These are phyloP conservation scores for Chlorophyllum brunneum DNA, from an alignment of 768 basidiomycete species.

Conservation along the genomic window DNA sequence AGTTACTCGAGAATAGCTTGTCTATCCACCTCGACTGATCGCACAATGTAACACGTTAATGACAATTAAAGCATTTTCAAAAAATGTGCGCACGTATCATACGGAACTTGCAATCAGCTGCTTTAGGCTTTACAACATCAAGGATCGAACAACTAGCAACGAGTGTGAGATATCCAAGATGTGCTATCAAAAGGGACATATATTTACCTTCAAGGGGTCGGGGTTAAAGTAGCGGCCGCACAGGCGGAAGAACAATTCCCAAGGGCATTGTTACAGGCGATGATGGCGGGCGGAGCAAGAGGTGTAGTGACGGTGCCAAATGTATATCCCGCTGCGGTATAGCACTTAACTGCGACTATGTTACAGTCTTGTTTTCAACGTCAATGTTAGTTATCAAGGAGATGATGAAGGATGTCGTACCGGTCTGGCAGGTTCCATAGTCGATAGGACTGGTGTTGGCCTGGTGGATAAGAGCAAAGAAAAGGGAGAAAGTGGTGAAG, in stretches of 20 bases:
- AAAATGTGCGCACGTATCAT: too few relatives aligned
- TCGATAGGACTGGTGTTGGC: slow-evolving; percentile 29
- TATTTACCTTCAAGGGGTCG: slow-evolving; percentile 33
- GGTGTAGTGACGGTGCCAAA: slow-evolving; percentile 41
- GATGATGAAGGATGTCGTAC: slow-evolving; percentile 18
- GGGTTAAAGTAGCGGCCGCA: slow-evolving; percentile 31
- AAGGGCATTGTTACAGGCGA: slow-evolving; percentile 40
- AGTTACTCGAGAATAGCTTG: too few relatives aligned
- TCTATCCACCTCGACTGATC: too few relatives aligned
- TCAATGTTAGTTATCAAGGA: not conserved
- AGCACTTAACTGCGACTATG: slow-evolving; percentile 35
- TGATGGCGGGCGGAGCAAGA: slow-evolving; percentile 31
- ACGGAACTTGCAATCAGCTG: too few relatives aligned
- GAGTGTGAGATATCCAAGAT: too few relatives aligned
- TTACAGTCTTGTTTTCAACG: slow-evolving; percentile 18
- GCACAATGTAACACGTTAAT: too few relatives aligned
- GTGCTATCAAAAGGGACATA: too few relatives aligned
- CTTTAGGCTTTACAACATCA: too few relatives aligned
- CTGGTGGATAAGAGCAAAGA: not conserved
- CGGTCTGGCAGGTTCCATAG: slow-evolving; percentile 41
- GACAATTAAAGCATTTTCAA: too few relatives aligned
- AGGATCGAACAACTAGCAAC: too few relatives aligned
- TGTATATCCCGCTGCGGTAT: slow-evolving; percentile 35
- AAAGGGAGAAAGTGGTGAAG: not conserved
- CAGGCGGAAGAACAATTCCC: slow-evolving; percentile 41